A percentile compares a stretch with the other conserved stretches of the same genome.
phyloP scores from a whole-genome alignment of 2,329 filamentous ascomycete genomes.

The Diaporthe sp. region DNA sequence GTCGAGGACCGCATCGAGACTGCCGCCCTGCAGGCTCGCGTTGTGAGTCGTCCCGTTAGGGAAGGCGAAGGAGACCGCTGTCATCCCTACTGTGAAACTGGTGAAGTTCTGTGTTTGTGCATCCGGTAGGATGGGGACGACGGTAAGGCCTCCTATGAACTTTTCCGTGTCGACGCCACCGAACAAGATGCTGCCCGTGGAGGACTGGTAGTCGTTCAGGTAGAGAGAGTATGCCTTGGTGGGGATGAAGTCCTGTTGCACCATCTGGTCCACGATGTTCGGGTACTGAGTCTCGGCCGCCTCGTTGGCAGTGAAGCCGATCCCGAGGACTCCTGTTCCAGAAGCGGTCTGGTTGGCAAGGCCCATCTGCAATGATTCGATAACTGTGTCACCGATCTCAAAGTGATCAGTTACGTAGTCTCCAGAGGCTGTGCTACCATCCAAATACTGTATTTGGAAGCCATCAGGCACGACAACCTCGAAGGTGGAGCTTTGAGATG shows the following conservation, averaged over 20 bases:
- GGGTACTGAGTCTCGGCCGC: conserved; percentile 60
- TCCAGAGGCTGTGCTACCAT: conserved; percentile 66
- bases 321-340: conserved; percentile 69
- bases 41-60: conserved; percentile 53
- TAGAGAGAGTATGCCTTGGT: conserved; percentile 79
- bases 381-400: conserved; percentile 61
- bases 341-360: conserved; percentile 64
- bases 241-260: conserved; percentile 72
- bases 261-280: conserved; percentile 76
- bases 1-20: conserved; percentile 72
- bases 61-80: conserved; percentile 55
- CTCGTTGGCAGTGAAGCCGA: conserved; percentile 69
- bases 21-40: conserved; percentile 50
- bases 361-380: conserved; percentile 69
- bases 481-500: conserved; percentile 63
- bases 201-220: conserved; percentile 67
- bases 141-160: conserved; percentile 70
- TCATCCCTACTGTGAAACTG: conserved; percentile 57
- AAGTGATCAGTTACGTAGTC: conserved; percentile 72
- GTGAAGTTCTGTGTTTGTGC: conserved; percentile 56
- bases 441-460: conserved; percentile 75
- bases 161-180: conserved; percentile 79
- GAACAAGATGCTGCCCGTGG: conserved; percentile 75
- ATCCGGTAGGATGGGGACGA: conserved; percentile 68
- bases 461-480: conserved; percentile 55